Conservation (phyloP, 2,329 filamentous ascomycete species). For the Beauveria sp. region DNA sequence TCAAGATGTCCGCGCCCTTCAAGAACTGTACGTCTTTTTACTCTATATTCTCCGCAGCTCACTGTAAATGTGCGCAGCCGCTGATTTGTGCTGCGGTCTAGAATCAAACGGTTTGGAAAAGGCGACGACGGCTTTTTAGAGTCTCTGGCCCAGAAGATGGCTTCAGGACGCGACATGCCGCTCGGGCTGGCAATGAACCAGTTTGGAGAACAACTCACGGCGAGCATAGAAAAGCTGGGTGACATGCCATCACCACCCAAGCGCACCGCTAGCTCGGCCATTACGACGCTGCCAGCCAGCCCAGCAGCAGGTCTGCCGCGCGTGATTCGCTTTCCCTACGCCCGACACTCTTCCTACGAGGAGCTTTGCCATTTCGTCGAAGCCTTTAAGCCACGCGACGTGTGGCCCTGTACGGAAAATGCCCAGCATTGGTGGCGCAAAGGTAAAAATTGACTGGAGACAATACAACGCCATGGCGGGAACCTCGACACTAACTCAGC, state of each 20-base stretch:
- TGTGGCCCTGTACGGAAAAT: conserved; percentile 77
- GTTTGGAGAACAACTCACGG: conserved; percentile 23
- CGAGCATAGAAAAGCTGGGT: conserved; percentile 19
- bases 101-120: neutral
- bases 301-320: conserved; percentile 24
- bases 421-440: conserved; percentile 52
- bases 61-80: no score
- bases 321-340: conserved; percentile 66
- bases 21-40: conserved; percentile 25
- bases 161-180: conserved; percentile 25
- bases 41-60: neutral
- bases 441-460: conserved; percentile 19
- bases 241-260: conserved; percentile 7
- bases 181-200: conserved; percentile 24
- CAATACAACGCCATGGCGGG: no score
- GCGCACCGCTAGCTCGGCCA: neutral
- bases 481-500: neutral
- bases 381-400: conserved; percentile 62
- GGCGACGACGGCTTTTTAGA: conserved; percentile 18
- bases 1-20: conserved; percentile 44
- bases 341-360: conserved; percentile 77
- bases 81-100: neutral
- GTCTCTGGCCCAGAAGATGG: conserved; percentile 14
- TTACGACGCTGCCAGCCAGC: neutral
- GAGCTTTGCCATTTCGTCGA: conserved; percentile 68